A percentile compares a stretch with the other conserved stretches of the same genome.
phyloP scores from a whole-genome alignment of 176 grass and related monocot species.

The Oryza australiensis region DNA sequence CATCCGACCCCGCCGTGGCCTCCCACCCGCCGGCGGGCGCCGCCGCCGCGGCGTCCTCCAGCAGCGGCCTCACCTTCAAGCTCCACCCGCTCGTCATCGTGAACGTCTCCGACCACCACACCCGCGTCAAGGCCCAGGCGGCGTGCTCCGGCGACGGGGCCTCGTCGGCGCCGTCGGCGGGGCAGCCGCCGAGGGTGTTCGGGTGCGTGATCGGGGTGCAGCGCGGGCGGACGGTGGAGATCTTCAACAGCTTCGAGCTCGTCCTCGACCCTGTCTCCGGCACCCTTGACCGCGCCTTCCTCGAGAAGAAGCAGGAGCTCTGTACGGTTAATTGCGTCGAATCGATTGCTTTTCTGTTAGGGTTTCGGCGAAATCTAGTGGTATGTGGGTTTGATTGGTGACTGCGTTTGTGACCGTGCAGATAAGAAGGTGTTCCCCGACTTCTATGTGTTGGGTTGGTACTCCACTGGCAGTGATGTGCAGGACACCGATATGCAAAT shows the following conservation, averaged over 20 bases:
- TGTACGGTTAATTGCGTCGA: slow-evolving; percentile 43
- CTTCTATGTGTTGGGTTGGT: slow-evolving; percentile 94
- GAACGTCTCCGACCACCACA: slow-evolving; percentile 98
- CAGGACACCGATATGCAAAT: slow-evolving; percentile 87
- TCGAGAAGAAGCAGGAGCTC: slow-evolving; percentile 98
- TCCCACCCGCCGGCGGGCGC: background rate
- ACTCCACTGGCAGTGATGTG: slow-evolving; percentile 93
- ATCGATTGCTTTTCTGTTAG: slow-evolving; percentile 2
- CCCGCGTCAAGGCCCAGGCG: slow-evolving; percentile 84
- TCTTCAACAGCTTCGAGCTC: slow-evolving; percentile 99
- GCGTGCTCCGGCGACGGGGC: slow-evolving; percentile 42
- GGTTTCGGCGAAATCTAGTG: slow-evolving; percentile 11
- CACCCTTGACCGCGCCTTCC: slow-evolving; percentile 88
- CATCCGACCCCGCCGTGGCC: slow-evolving; percentile 15
- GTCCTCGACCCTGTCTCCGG: slow-evolving; percentile 76
- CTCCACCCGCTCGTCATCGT: slow-evolving; percentile 96
- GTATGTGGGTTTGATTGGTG: slow-evolving; percentile 32
- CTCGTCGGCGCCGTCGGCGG: slow-evolving; percentile 8
- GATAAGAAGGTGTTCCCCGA: slow-evolving; percentile 99
- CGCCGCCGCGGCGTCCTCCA: slow-evolving; percentile 53
- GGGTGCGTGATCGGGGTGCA: slow-evolving; percentile 97
- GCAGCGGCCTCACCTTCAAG: slow-evolving; percentile 97
- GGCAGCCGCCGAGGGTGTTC: slow-evolving; percentile 58
- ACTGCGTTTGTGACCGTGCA: slow-evolving; percentile 44
- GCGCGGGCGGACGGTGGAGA: slow-evolving; percentile 92